Conservation (phyloP, 257 asterid genomes). For the Echium plantagineum region DNA sequence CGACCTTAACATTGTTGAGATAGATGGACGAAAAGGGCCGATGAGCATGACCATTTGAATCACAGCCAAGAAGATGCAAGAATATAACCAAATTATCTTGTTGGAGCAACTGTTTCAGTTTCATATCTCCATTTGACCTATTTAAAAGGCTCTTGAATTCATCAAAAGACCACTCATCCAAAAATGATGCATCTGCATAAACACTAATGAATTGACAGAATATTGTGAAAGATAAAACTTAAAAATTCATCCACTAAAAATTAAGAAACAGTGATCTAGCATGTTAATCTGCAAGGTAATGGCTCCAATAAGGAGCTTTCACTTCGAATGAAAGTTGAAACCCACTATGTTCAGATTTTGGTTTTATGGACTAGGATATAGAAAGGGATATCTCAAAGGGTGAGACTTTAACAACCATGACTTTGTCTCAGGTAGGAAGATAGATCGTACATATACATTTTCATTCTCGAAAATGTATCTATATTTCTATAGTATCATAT, state of each 20-base stretch:
- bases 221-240: conserved; percentile 1
- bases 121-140: conserved; percentile 60
- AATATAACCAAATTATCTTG: conserved; percentile 80
- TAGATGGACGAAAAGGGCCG: conserved; percentile 85
- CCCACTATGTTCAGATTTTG: neutral
- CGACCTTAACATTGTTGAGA: conserved; percentile 96
- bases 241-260: neutral
- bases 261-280: neutral
- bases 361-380: neutral
- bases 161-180: conserved; percentile 96
- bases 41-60: conserved; percentile 99
- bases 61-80: conserved; percentile 91
- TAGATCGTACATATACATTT: neutral
- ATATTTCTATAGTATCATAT: no score
- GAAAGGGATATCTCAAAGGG: neutral
- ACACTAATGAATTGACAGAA: conserved; percentile 21
- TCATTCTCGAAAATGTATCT: neutral
- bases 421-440: neutral
- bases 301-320: neutral
- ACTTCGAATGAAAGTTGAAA: neutral
- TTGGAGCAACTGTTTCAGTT: conserved; percentile 68
- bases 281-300: neutral
- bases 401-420: no score
- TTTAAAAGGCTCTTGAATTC: conserved; percentile 75
- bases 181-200: conserved; percentile 85